Evolutionary conservation across 495 filamentous ascomycete species (phyloP).

Genomic region (Podospora sp.): DNA sequence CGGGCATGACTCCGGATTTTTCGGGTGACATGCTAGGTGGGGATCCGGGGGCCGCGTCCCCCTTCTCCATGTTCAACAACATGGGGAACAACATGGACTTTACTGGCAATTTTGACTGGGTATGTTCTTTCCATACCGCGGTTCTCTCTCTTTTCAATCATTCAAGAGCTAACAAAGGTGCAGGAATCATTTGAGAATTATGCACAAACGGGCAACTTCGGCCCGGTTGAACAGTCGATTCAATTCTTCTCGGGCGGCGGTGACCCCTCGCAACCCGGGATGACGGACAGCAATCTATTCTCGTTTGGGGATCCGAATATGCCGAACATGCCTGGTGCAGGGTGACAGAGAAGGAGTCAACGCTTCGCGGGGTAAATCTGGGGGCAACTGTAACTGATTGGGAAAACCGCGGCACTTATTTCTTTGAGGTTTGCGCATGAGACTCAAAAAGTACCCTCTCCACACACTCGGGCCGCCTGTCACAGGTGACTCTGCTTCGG

Average conservation of each 20-base stretch:
- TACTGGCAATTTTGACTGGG: slow-evolving; percentile 73
- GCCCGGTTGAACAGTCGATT: slow-evolving; percentile 45
- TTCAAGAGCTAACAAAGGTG: slow-evolving; percentile 2
- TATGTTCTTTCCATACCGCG: slow-evolving; percentile 42
- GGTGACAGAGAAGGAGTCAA: not conserved
- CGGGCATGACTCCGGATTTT: slow-evolving; percentile 48
- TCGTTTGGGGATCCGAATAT: slow-evolving; percentile 26
- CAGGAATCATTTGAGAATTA: slow-evolving; percentile 55
- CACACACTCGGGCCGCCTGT: not conserved
- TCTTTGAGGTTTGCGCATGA: not conserved
- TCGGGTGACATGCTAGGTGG: slow-evolving; percentile 59
- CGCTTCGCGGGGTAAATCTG: not conserved
- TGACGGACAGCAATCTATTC: slow-evolving; percentile 16
- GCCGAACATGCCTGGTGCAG: slow-evolving; percentile 15
- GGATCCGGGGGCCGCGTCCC: slow-evolving; percentile 57
- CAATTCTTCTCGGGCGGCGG: slow-evolving; percentile 50
- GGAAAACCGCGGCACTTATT: not conserved
- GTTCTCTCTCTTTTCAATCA: not conserved
- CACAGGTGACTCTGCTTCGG: not conserved
- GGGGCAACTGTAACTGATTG: not conserved
- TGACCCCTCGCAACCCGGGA: slow-evolving; percentile 38
- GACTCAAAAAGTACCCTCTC: not conserved
- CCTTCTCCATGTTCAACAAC: slow-evolving; percentile 48
- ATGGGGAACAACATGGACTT: slow-evolving; percentile 49
- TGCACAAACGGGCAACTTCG: slow-evolving; percentile 51